phyloP scores from a whole-genome alignment of 225 moss, liverwort and hornwort genomes.

The Pleurozium schreberi region DNA sequence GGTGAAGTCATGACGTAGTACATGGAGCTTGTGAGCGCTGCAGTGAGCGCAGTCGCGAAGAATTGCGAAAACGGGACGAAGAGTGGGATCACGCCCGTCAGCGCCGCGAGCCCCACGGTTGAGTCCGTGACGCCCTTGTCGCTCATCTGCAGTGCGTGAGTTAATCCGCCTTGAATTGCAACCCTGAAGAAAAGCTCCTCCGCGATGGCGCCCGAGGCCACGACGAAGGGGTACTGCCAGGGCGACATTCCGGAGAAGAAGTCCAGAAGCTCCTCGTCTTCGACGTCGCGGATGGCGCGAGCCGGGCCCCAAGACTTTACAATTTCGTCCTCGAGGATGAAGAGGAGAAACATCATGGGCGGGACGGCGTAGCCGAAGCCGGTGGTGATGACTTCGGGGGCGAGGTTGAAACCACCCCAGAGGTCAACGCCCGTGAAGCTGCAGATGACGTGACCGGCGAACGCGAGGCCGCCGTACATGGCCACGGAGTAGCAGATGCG shows the following conservation, averaged over 20 bases:
- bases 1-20: conserved; percentile 88
- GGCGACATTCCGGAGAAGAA: conserved; percentile 90
- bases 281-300: conserved; percentile 93
- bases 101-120: conserved; percentile 34
- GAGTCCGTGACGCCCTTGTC: conserved; percentile 49
- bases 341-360: conserved; percentile 77
- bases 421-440: conserved; percentile 73
- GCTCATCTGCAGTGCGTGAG: conserved; percentile 36
- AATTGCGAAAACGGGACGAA: conserved; percentile 86
- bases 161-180: conserved; percentile 50
- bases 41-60: conserved; percentile 82
- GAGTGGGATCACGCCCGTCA: conserved; percentile 69
- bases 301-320: conserved; percentile 86
- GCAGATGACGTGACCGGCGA: conserved; percentile 79
- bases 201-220: conserved; percentile 67
- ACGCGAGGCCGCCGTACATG: conserved; percentile 63
- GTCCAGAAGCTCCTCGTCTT: conserved; percentile 86
- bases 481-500: conserved; percentile 78
- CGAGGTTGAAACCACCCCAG: conserved; percentile 66
- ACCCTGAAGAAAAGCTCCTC: conserved; percentile 95
- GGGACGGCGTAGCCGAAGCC: conserved; percentile 84
- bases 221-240: conserved; percentile 88
- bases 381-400: conserved; percentile 58
- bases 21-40: conserved; percentile 89
- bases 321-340: conserved; percentile 93